These are phyloP conservation scores for Exsudoporus frostii DNA, from an alignment of 768 basidiomycete species.

Conservation along the genomic window DNA sequence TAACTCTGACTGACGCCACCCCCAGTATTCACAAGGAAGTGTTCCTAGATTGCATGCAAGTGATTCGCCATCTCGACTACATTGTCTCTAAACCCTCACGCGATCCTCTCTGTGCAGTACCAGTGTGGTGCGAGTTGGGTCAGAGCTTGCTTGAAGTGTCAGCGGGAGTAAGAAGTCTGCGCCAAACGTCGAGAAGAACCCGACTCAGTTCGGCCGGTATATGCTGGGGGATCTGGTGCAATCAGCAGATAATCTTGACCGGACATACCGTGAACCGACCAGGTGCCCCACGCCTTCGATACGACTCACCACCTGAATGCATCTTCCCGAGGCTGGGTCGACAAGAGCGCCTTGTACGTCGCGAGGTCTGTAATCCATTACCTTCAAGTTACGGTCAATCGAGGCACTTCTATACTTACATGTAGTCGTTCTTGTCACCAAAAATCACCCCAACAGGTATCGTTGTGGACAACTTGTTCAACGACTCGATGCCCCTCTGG, in stretches of 20 bases:
- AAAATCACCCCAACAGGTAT: slow-evolving; percentile 54
- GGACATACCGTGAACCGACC: slow-evolving; percentile 16
- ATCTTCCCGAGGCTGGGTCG: slow-evolving; percentile 20
- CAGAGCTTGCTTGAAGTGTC: slow-evolving; percentile 14
- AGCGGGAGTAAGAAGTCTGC: neutral
- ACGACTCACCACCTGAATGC: slow-evolving; percentile 22
- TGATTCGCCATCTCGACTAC: neutral
- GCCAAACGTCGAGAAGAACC: slow-evolving; percentile 25
- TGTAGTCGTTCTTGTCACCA: slow-evolving; percentile 48
- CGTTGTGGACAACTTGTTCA: slow-evolving; percentile 38
- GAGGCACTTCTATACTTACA: slow-evolving; percentile 37
- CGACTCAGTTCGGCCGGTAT: slow-evolving; percentile 24
- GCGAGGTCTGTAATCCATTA: slow-evolving; percentile 25
- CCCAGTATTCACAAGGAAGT: too few species aligned
- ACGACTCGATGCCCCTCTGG: slow-evolving; percentile 46
- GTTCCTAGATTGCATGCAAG: too few species aligned
- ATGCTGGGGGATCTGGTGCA: slow-evolving; percentile 26
- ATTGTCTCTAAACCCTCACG: neutral
- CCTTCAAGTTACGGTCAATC: neutral
- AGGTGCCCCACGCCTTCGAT: slow-evolving; percentile 33
- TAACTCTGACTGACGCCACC: too few species aligned
- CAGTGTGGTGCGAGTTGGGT: neutral
- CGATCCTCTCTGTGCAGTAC: neutral
- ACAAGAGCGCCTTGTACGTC: slow-evolving; percentile 32
- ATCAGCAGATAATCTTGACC: neutral